A percentile compares a stretch with the other conserved stretches of the same genome.
phyloP scores from a whole-genome alignment of 768 basidiomycete species.

The Hemileccinum rubropunctum region DNA sequence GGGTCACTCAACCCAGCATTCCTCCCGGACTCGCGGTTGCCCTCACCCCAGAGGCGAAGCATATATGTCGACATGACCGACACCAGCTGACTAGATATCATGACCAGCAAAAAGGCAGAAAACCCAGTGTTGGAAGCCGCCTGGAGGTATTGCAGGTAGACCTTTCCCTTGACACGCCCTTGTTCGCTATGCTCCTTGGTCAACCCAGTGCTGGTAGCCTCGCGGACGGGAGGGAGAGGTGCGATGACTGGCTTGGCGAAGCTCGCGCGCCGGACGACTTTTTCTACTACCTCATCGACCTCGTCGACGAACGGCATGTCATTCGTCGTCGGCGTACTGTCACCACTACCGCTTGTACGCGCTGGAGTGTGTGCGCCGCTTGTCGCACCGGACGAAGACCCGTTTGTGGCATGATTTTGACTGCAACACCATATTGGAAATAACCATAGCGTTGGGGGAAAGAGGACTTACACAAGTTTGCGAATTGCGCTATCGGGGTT shows the following conservation, averaged over 20 bases:
- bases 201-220: constrained; percentile 43
- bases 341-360: constrained; percentile 25
- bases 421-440: constrained; percentile 21
- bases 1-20: constrained; percentile 54
- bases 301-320: constrained; percentile 27
- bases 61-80: constrained; percentile 62
- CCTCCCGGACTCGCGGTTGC: constrained; percentile 57
- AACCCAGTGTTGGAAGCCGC: constrained; percentile 79
- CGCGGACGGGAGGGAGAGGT: constrained; percentile 37
- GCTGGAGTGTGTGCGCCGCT: constrained; percentile 52
- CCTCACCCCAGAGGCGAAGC: constrained; percentile 80
- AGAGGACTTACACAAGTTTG: constrained; percentile 67
- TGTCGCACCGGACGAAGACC: constrained; percentile 37
- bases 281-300: constrained; percentile 46
- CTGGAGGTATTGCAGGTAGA: constrained; percentile 75
- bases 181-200: constrained; percentile 74
- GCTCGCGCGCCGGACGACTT: constrained; percentile 54
- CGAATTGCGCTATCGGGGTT: constrained; percentile 64
- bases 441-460: neutral
- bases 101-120: constrained; percentile 56
- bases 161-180: constrained; percentile 73
- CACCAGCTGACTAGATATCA: constrained; percentile 52
- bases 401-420: constrained; percentile 44
- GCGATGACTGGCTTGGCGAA: constrained; percentile 56
- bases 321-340: constrained; percentile 18